Base-by-base conservation (phyloP, 2,329 filamentous ascomycete genomes). In the Hypoxylon sp. region DNA sequence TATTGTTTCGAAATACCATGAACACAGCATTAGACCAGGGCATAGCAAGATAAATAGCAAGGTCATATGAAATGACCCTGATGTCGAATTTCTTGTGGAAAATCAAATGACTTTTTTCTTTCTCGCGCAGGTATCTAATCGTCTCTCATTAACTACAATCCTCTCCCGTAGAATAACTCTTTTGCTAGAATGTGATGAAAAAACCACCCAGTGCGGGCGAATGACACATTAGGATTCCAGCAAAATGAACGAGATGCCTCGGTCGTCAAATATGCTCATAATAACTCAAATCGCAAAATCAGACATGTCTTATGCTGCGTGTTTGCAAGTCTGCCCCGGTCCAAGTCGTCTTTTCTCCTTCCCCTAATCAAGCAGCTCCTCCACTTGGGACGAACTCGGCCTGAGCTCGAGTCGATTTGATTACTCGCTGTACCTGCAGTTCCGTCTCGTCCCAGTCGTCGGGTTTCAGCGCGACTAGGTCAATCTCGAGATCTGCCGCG, bases 381-480 rank as follows among this genome's bases (percentile, higher is more conserved):
- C 40, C 59, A 32, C 62, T 64, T 9, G 79, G 78, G 1, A 75
- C 78, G 57, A 79, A 80, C 37, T 72, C 75, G 13, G 81, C 77
- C 67, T 82, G 79, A 16, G 82, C 82, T 60, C 82, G 76, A 62
- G 80, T 84, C 56, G 81, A 84, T 75, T 90, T 91, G 77, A 93
- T 90, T 44, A 92, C 86, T 43, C 81, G 81, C 73, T 95, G 90
- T 50, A 97, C 88, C 59, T 86, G 83, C 35, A 85, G 82, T 75
- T 97, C 93, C 1, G 94, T 91, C 50, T 84, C 78, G 66, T 97
- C 94, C 92, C 93, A 97, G 69, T 99, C 91, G 17, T 86, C 82
- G 2, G 90, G 90, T 59, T 91, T 86, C 37, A 99, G 83, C 61
- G 87, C 86, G 35, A 90, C 85, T 53, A 97, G 83, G 62, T 91